A percentile compares a stretch with the other conserved stretches of the same genome.
These are phyloP conservation scores for Arctostaphylos glauca DNA, from an alignment of 148 eudicot genomes.

Conservation along the genomic window DNA sequence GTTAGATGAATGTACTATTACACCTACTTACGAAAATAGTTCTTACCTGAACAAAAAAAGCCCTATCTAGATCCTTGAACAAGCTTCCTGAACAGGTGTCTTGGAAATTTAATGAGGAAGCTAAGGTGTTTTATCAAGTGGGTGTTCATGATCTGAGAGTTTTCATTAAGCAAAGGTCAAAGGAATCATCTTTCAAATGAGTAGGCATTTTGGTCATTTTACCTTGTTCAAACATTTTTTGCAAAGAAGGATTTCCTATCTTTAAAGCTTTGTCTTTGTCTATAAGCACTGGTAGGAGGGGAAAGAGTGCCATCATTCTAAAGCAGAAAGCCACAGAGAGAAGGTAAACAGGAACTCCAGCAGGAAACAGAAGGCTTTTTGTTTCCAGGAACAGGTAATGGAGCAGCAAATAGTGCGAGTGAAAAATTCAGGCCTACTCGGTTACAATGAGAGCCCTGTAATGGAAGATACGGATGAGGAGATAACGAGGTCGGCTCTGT, in stretches of 20 bases:
- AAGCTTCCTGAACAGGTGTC: neutral
- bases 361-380: neutral
- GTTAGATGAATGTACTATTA: constrained; percentile 43
- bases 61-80: constrained; percentile 24
- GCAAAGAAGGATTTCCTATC: constrained; percentile 28
- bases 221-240: constrained; percentile 14
- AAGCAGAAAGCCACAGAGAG: constrained; percentile 25
- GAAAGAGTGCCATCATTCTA: constrained; percentile 27
- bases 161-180: neutral
- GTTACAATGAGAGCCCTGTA: constrained; percentile 36
- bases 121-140: constrained; percentile 12
- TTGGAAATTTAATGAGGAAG: neutral
- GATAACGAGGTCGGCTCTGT: constrained; percentile 55
- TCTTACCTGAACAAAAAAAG: constrained; percentile 30
- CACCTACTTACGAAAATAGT: constrained; percentile 52
- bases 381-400: constrained; percentile 32
- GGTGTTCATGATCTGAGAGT: neutral
- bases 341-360: neutral
- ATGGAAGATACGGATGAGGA: constrained; percentile 70
- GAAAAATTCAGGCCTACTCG: constrained; percentile 56
- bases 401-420: constrained; percentile 40
- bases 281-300: constrained; percentile 30
- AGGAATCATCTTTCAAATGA: neutral
- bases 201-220: constrained; percentile 35
- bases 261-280: constrained; percentile 48